Base-by-base conservation (phyloP, 2,329 filamentous ascomycete species). In the Xylaria polymorpha region DNA sequence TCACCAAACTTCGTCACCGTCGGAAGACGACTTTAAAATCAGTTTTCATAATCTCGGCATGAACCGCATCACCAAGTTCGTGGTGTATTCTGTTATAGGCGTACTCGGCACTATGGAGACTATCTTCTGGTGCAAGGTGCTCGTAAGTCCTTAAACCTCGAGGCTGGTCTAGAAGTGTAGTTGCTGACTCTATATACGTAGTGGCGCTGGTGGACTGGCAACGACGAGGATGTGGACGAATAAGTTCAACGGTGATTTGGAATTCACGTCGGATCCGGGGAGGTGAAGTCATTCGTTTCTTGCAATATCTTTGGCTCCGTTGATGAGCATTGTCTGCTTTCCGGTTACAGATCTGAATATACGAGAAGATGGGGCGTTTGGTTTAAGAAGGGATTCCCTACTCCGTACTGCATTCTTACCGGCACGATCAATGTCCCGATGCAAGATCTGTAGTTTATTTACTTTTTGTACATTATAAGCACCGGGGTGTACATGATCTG, bases 21-120 rank as follows among this genome's bases (percentile, higher is more conserved):
- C 57, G 32, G 61, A 68, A 35, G 66, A 71, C 2, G 55, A 58
- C 10, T 66, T 67, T 20, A 64, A 61, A 12, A 70, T 79, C 72
- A 68, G 71, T 51, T 73, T 80, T 22, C 72, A 75, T 39, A 73
- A 71, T 20, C 70, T 80, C 3, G 77, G 77, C 9, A 75, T 80
- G 64, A 75, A 70, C 32, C 73, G 72, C 53, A 77, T 71, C 46
- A 74, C 75, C 43, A 79, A 74, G 48, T 67, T 77, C 25, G 72
- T 75, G 44, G 74, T 80, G 22, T 57, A 77, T 59, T 66, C 69
- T 8, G 67, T 76, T 15, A 44, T 80, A 39, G 69, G 74, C 56
- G 69, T 79, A 29, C 73, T 79, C 64, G 77, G 78, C 9, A 79
- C 76, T 1, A 75, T 80, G 61, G 79, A 81, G 67, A 75, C 76